Conservation (phyloP, 129 eudicot species). For the Glebionis coronaria region DNA sequence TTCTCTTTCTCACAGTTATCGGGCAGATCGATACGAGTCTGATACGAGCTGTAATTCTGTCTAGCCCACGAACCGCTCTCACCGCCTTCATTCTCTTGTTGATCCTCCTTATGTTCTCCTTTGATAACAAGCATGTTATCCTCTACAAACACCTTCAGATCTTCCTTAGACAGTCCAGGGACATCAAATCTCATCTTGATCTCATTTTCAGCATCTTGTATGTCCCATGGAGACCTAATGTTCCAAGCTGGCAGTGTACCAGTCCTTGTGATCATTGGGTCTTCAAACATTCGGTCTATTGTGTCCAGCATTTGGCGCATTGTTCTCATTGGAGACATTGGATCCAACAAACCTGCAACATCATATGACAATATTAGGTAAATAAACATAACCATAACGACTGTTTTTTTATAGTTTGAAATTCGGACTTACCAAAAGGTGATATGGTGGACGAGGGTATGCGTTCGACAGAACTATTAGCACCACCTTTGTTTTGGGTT, state of each 20-base stretch:
- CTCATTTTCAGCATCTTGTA: constrained; percentile 56
- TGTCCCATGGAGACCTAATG: constrained; percentile 69
- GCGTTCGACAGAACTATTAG: constrained; percentile 21
- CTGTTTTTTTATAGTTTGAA: background rate
- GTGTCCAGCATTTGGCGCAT: constrained; percentile 80
- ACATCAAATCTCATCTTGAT: constrained; percentile 76
- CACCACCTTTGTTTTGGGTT: constrained; percentile 19
- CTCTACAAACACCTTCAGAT: constrained; percentile 65
- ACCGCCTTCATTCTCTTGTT: constrained; percentile 16
- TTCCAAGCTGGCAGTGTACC: constrained; percentile 25
- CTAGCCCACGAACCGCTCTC: constrained; percentile 36
- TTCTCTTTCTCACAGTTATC: constrained; percentile 65
- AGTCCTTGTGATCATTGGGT: constrained; percentile 32
- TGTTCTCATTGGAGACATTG: constrained; percentile 66
- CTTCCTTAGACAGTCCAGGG: constrained; percentile 79
- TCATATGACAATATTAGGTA: background rate
- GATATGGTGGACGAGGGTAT: constrained; percentile 26
- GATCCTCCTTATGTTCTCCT: constrained; percentile 47
- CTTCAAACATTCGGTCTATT: constrained; percentile 67
- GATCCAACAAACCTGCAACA: constrained; percentile 58
- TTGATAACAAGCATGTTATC: constrained; percentile 67
- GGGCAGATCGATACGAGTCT: constrained; percentile 54
- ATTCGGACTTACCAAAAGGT: constrained; percentile 31
- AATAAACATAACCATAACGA: no score
- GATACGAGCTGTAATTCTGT: constrained; percentile 45